Evolutionary conservation across 345 rosid species (phyloP).

Genomic region (Excoecaria agallocha): DNA sequence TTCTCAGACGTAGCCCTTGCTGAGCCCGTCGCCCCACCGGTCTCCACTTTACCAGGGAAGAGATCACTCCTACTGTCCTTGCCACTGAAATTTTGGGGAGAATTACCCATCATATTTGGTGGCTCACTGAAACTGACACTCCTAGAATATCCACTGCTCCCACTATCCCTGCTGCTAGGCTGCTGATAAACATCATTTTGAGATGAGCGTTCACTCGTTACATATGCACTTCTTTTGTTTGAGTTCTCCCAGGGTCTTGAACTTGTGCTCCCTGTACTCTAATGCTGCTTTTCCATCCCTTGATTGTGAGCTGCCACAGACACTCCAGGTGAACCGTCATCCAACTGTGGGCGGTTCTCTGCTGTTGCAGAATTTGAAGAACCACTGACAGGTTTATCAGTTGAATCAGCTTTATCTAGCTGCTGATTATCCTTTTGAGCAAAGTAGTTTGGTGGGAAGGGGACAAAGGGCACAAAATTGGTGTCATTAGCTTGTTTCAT

Average conservation of each 20-base stretch:
- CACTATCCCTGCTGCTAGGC: neutral
- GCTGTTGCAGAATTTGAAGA: conserved; percentile 25
- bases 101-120: conserved; percentile 8
- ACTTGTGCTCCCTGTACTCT: conserved; percentile 18
- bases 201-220: conserved; percentile 20
- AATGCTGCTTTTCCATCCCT: conserved; percentile 22
- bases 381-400: conserved; percentile 25
- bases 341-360: conserved; percentile 23
- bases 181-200: conserved; percentile 18
- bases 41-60: conserved; percentile 14
- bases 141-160: conserved; percentile 11
- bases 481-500: conserved; percentile 54
- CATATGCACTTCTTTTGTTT: conserved; percentile 16
- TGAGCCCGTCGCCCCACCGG: conserved; percentile 9
- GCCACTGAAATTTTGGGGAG: conserved; percentile 14
- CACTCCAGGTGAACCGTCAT: conserved; percentile 8
- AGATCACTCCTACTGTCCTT: conserved; percentile 16
- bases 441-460: conserved; percentile 78
- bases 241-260: conserved; percentile 10
- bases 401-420: conserved; percentile 25
- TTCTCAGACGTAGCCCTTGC: conserved; percentile 25
- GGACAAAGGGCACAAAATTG: conserved; percentile 73
- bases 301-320: conserved; percentile 15
- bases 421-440: conserved; percentile 50
- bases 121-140: conserved; percentile 1